phyloP scores from a whole-genome alignment of 176 grass and related monocot species.

The Tillandsia leiboldiana region DNA sequence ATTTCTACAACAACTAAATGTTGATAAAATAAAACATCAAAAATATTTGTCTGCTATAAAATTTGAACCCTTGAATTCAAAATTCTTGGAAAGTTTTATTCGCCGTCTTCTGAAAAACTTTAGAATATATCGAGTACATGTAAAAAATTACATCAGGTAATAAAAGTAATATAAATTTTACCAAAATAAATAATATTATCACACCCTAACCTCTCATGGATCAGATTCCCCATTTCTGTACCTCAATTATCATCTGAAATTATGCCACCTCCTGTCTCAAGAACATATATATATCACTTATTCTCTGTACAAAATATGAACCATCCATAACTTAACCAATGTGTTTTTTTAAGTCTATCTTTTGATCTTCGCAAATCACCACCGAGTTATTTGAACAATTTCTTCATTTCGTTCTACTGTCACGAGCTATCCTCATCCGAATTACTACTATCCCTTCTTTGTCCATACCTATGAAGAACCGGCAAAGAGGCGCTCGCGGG shows the following conservation, averaged over 20 bases:
- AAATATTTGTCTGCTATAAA: background rate
- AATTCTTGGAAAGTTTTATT: background rate
- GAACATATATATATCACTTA: background rate
- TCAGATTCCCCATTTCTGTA: background rate
- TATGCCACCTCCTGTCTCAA: too few species aligned
- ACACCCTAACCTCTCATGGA: background rate
- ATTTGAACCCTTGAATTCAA: background rate
- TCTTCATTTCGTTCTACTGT: constrained; percentile 26
- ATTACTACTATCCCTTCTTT: constrained; percentile 29
- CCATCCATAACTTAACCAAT: background rate
- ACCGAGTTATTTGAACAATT: background rate
- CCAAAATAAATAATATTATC: background rate
- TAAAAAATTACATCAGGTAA: background rate
- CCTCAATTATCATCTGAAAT: background rate
- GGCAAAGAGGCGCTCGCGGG: constrained; percentile 51
- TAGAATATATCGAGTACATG: background rate
- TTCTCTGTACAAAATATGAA: constrained; percentile 4
- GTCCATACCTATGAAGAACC: constrained; percentile 39
- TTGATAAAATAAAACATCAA: background rate
- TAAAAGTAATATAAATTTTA: background rate
- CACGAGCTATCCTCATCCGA: constrained; percentile 77
- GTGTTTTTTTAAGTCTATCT: background rate
- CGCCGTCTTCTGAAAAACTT: background rate
- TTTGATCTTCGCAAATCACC: background rate
- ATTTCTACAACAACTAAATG: background rate